Conservation (phyloP, 1,284 basidiomycete genomes). For the Ustilago trichophora region DNA sequence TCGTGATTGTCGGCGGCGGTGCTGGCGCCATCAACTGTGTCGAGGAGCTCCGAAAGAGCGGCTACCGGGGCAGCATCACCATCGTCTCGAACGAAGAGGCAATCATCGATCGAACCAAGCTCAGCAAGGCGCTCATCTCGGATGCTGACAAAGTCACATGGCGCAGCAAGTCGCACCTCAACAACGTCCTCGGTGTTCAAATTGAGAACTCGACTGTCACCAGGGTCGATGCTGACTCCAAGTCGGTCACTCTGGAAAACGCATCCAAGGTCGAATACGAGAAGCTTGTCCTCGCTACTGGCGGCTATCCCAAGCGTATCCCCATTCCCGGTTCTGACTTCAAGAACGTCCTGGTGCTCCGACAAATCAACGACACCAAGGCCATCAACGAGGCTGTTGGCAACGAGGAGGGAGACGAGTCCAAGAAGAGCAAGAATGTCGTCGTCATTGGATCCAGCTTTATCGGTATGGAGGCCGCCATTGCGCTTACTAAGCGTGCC, state of each 20-base stretch:
- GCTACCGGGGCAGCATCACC: conserved; percentile 80
- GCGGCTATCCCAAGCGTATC: conserved; percentile 71
- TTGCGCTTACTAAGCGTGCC: conserved; percentile 75
- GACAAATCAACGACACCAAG: conserved; percentile 78
- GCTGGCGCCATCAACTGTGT: conserved; percentile 81
- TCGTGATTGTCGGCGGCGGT: conserved; percentile 87
- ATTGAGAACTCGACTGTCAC: conserved; percentile 72
- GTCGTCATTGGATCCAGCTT: conserved; percentile 90
- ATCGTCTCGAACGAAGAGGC: conserved; percentile 81
- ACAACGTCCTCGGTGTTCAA: conserved; percentile 81
- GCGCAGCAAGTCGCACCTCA: conserved; percentile 77
- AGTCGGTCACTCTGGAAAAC: conserved; percentile 65
- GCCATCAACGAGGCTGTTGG: conserved; percentile 76
- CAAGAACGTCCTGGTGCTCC: conserved; percentile 80
- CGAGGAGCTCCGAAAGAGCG: conserved; percentile 85
- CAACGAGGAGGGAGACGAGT: conserved; percentile 60
- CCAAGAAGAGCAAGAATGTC: conserved; percentile 71
- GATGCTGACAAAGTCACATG: conserved; percentile 81
- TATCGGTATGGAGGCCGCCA: conserved; percentile 91
- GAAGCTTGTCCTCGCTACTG: conserved; percentile 68
- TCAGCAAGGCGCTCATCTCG: conserved; percentile 85
- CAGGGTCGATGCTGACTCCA: conserved; percentile 45
- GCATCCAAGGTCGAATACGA: conserved; percentile 66
- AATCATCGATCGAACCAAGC: conserved; percentile 89
- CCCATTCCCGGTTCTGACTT: conserved; percentile 82